Base-by-base conservation (phyloP, 2,329 filamentous ascomycete genomes). In the Fusarium nurragi region DNA sequence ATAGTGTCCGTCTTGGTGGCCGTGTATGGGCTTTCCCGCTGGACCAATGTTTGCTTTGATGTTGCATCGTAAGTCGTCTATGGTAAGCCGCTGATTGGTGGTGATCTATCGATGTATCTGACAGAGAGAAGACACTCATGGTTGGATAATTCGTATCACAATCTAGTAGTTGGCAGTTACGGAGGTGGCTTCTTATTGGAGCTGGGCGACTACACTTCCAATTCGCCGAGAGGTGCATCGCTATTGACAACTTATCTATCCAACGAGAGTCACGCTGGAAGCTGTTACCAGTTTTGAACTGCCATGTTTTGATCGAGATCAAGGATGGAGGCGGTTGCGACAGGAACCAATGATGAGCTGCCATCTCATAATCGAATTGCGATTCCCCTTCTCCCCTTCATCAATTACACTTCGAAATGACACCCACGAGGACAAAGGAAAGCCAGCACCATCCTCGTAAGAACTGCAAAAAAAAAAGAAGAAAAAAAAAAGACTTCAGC, bases 361-460 rank as follows among this genome's bases (percentile, higher is more conserved):
- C 43, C 21, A 53, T 49, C 23, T 55, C 26, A 39, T 25, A 22
- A 26, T 46, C 44, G 46, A 65, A 19, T 37, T 28, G 18, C 44
- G 41, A 25, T 50, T 36, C 38, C 39, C 43, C 40, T 28, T 38
- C 45, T 34, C 36, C 36, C 28, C 12, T 55, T 34, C 56, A 52
- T 61, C 32, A 58, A 40, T 28, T 26, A 16, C 37, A 30, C 36
- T 23, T 37, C 30, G 21, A 46, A 28, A 30, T 32, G 25, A 10
- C 32, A 26, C 45, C 46, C 32, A 48, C 40, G 60, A 52, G 39
- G 36, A 43, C 45, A 50, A 36, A 44, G 38, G 19, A 30, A 54
- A 54, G 48, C 53, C 38, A 51, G 46, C 53, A 46, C 36, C 39
- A 66, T 52, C 59, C 64, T 56, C 49, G 60, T 47, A 66, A 59